Evolutionary conservation across 2,329 filamentous ascomycete species (phyloP).

Genomic region (Alternaria burnsii): DNA sequence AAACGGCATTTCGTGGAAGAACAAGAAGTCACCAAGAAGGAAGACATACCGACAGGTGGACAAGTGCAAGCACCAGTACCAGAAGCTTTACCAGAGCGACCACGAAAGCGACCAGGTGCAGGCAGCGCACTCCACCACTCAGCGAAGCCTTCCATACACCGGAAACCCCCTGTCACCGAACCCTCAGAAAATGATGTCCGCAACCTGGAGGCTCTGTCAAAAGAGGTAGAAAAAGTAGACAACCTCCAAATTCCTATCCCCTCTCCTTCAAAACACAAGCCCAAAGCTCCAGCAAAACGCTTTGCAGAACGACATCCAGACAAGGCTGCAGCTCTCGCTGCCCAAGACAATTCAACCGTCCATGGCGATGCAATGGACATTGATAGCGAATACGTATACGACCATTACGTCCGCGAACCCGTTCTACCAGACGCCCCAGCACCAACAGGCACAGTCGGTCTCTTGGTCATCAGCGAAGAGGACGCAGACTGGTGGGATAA

Average conservation of each 20-base stretch:
- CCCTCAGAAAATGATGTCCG: slow-evolving; percentile 41
- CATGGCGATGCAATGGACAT: slow-evolving; percentile 47
- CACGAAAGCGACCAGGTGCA: slow-evolving; percentile 42
- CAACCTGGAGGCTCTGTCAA: slow-evolving; percentile 44
- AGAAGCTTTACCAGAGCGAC: slow-evolving; percentile 21
- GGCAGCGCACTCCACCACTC: slow-evolving; percentile 26
- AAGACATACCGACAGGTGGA: slow-evolving; percentile 2
- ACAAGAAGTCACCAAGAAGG: slow-evolving; percentile 10
- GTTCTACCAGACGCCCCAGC: slow-evolving; percentile 48
- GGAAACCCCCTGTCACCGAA: slow-evolving; percentile 16
- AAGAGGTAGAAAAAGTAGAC: slow-evolving; percentile 42
- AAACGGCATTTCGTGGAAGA: slow-evolving; percentile 36
- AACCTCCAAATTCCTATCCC: slow-evolving; percentile 16
- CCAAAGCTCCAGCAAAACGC: slow-evolving; percentile 44
- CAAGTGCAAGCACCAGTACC: slow-evolving; percentile 9
- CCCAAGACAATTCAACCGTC: slow-evolving; percentile 5
- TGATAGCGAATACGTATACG: slow-evolving; percentile 66
- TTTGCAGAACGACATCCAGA: slow-evolving; percentile 47
- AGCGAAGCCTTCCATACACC: slow-evolving; percentile 9
- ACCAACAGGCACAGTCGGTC: slow-evolving; percentile 48
- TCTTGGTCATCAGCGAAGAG: slow-evolving; percentile 60
- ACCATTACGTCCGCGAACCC: slow-evolving; percentile 65
- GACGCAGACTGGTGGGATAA: slow-evolving; percentile 67
- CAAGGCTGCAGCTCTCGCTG: slow-evolving; percentile 30
- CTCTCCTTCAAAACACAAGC: slow-evolving; percentile 44